Evolutionary conservation across 1,139 yeast species (phyloP), one percentile per base, ranked within the genome.

Genomic region (Yamadazyma buinensis): DNA sequence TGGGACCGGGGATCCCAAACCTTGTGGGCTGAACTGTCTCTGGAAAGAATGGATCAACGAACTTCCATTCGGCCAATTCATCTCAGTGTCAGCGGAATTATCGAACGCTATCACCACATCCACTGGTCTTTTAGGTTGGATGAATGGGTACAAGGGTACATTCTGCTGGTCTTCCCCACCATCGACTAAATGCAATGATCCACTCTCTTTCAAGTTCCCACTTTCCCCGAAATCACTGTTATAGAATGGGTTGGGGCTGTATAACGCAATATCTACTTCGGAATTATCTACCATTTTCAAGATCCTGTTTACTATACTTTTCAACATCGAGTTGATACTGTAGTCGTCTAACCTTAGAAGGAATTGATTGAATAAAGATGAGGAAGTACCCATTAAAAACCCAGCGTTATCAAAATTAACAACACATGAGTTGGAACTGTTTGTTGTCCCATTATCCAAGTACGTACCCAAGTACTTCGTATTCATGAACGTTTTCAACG

Each of bases 141-240:
- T 57, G 47, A 87, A 66, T 15, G 97, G 96, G 40, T 74, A 67
- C 30, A 86, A 61, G 8, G 97, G 97, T 21, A 88, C 69, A 47
- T 83, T 84, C 54, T 87, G 92, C 11, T 56, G 59, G 59, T 85
- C 95, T 57, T 83, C 90, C 44, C 96, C 95, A 40, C 96, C 96
- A 54, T 88, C 97, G n/a, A 80, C 90, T 40, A 87, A 67, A 50
- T 61, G 75, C 29, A 88, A 66, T 11, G 49, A 49, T 28, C 46
- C 50, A 14, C 49, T 44, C 1, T 29, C 23, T 7, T 31, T 5
- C 5, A 44, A 13, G 7, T 18, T 26, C 7, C 39, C 41, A n/a
- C 34, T 28, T 15, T 39, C 31, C 7, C 59, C 56, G 20, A 32
- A 42, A 6, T 45, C 43, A n/a, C 46, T 41, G 3, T 51, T 44